A percentile compares a stretch with the other conserved stretches of the same genome.
Conservation (phyloP, 2,329 filamentous ascomycete genomes). For the Dendrostoma leiphaemia region DNA sequence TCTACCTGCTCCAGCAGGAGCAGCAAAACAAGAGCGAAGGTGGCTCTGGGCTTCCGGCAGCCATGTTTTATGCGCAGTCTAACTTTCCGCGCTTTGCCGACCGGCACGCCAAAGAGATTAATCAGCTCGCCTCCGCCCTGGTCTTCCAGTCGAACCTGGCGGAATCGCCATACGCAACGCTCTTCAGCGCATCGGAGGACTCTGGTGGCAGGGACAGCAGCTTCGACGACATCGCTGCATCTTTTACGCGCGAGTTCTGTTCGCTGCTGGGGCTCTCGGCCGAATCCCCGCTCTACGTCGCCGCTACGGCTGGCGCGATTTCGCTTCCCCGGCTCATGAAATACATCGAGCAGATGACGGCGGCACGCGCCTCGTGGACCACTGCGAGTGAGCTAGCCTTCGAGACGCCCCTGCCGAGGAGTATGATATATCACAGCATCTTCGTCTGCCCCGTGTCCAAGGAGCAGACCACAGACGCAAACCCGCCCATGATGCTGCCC, state of each 20-base stretch:
- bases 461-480: constrained; percentile 88
- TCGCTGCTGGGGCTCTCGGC: constrained; percentile 85
- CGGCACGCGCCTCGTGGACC: constrained; percentile 93
- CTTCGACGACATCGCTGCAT: constrained; percentile 81
- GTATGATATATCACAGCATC: constrained; percentile 84
- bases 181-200: constrained; percentile 62
- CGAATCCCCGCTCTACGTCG: constrained; percentile 89
- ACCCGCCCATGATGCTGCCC: constrained; percentile 95
- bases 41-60: constrained; percentile 58
- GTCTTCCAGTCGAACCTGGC: constrained; percentile 73
- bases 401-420: constrained; percentile 58
- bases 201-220: constrained; percentile 47
- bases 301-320: constrained; percentile 87
- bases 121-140: constrained; percentile 78
- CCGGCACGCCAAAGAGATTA: constrained; percentile 75
- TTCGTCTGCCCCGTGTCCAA: constrained; percentile 98
- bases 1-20: constrained; percentile 76
- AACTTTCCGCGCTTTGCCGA: constrained; percentile 74
- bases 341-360: constrained; percentile 80
- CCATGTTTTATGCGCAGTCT: constrained; percentile 71
- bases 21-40: constrained; percentile 39
- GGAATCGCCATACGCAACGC: constrained; percentile 72
- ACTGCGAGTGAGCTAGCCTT: constrained; percentile 87
- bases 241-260: constrained; percentile 94
- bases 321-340: constrained; percentile 88